Percentiles rank a stretch among this genome's conserved stretches.
These are phyloP conservation scores for Omphalotus guepiniiformis DNA, from an alignment of 768 basidiomycete species.

Conservation along the genomic window DNA sequence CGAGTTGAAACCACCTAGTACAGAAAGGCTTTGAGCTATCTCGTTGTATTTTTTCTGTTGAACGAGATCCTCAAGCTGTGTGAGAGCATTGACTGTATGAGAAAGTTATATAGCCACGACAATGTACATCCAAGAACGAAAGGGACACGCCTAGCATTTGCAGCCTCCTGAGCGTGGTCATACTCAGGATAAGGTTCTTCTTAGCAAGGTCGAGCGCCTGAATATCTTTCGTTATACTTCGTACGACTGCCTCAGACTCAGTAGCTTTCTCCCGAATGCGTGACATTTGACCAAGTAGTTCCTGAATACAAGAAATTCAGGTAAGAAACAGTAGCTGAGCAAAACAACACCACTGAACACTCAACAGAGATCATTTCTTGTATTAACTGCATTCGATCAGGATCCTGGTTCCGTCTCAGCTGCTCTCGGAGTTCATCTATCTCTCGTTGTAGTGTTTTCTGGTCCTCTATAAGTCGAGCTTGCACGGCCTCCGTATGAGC, in stretches of 20 bases:
- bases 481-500: constrained; percentile 69
- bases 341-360: constrained; percentile 19
- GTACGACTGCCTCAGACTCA: constrained; percentile 94
- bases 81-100: constrained; percentile 71
- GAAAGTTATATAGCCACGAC: not conserved
- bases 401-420: constrained; percentile 75
- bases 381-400: constrained; percentile 83
- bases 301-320: constrained; percentile 42
- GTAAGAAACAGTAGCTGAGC: not conserved
- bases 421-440: constrained; percentile 65
- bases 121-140: not conserved
- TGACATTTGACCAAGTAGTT: constrained; percentile 92
- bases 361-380: constrained; percentile 98
- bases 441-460: constrained; percentile 65
- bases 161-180: constrained; percentile 85
- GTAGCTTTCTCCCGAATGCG: constrained; percentile 95
- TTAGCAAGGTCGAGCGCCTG: constrained; percentile 92
- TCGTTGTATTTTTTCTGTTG: constrained; percentile 79
- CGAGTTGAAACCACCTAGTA: constrained; percentile 14
- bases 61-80: constrained; percentile 75
- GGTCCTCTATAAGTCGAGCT: constrained; percentile 61
- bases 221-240: constrained; percentile 94
- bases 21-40: constrained; percentile 78
- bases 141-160: constrained; percentile 82
- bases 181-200: constrained; percentile 84